phyloP scores from a whole-genome alignment of 2,329 filamentous ascomycete species.

The Sarocladium brachiariae region DNA sequence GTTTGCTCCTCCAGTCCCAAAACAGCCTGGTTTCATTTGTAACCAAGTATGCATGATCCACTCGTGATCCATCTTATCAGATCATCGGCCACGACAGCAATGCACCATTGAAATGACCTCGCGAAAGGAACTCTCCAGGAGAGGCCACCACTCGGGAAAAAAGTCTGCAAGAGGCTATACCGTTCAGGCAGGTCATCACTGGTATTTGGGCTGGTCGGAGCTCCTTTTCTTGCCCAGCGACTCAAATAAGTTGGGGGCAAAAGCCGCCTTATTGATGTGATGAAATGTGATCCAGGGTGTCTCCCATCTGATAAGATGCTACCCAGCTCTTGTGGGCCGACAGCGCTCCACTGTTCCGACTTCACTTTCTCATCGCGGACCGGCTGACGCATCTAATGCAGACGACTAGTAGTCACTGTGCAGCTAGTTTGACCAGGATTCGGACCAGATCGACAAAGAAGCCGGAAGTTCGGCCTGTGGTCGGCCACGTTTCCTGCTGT shows the following conservation, averaged over 20 bases:
- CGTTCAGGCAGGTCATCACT: background rate
- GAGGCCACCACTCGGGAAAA: too few relatives aligned
- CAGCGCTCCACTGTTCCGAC: too few relatives aligned
- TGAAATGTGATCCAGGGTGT: too few relatives aligned
- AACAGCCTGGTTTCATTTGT: background rate
- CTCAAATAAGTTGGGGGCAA: too few relatives aligned
- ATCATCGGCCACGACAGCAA: background rate
- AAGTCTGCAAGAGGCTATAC: too few relatives aligned
- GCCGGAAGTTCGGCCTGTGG: background rate
- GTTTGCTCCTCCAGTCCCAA: background rate
- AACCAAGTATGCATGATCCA: background rate
- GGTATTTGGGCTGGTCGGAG: too few relatives aligned
- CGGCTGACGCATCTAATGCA: background rate
- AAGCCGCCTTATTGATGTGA: too few relatives aligned
- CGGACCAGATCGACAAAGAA: background rate
- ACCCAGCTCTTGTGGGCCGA: background rate
- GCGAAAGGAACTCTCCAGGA: too few relatives aligned
- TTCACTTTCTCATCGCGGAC: background rate
- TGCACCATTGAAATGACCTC: background rate
- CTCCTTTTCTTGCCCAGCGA: too few relatives aligned
- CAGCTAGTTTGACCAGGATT: background rate
- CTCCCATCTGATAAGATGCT: background rate
- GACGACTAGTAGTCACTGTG: background rate
- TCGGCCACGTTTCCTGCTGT: background rate
- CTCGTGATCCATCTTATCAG: constrained; percentile 6